Percentiles rank a stretch among this genome's conserved stretches.
Evolutionary conservation across 2,329 filamentous ascomycete species (phyloP).

Genomic region (Huntiella abstrusa): DNA sequence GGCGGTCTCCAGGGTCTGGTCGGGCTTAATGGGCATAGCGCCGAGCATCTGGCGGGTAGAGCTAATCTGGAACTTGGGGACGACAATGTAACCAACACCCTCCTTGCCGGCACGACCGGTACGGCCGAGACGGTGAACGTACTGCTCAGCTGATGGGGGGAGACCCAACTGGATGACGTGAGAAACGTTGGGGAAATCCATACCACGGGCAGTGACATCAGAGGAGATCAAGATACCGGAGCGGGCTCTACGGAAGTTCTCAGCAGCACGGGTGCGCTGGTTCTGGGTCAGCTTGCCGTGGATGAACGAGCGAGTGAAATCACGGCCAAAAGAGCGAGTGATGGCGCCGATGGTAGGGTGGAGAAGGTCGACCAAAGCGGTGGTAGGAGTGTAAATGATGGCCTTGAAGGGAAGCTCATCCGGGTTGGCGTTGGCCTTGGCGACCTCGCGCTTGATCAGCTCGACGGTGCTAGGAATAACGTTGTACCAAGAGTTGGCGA

Average conservation of each 20-base stretch:
- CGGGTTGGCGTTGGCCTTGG: constrained; percentile 22
- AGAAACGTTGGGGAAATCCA: constrained; percentile 69
- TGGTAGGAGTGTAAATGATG: constrained; percentile 82
- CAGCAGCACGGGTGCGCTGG: constrained; percentile 49
- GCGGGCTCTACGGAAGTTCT: constrained; percentile 47
- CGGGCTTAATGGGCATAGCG: constrained; percentile 40
- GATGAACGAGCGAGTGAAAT: constrained; percentile 38
- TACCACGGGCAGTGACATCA: constrained; percentile 63
- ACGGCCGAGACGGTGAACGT: constrained; percentile 60
- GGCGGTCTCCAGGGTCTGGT: constrained; percentile 31
- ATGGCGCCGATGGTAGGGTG: constrained; percentile 28
- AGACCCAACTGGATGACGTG: constrained; percentile 57
- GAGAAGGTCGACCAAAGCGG: constrained; percentile 40
- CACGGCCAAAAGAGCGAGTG: constrained; percentile 24
- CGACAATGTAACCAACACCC: constrained; percentile 51
- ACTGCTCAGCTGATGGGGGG: constrained; percentile 46
- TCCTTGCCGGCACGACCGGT: constrained; percentile 58
- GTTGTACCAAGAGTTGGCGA: constrained; percentile 53
- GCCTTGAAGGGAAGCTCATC: constrained; percentile 59
- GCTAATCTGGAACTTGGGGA: constrained; percentile 34
- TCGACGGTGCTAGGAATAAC: constrained; percentile 60
- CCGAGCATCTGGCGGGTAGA: constrained; percentile 31
- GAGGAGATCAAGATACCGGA: constrained; percentile 55
- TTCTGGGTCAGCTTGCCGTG: constrained; percentile 60
- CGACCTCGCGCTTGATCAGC: constrained; percentile 43